phyloP scores from a whole-genome alignment of 2,329 filamentous ascomycete genomes.

The Harringtonia lauricola region DNA sequence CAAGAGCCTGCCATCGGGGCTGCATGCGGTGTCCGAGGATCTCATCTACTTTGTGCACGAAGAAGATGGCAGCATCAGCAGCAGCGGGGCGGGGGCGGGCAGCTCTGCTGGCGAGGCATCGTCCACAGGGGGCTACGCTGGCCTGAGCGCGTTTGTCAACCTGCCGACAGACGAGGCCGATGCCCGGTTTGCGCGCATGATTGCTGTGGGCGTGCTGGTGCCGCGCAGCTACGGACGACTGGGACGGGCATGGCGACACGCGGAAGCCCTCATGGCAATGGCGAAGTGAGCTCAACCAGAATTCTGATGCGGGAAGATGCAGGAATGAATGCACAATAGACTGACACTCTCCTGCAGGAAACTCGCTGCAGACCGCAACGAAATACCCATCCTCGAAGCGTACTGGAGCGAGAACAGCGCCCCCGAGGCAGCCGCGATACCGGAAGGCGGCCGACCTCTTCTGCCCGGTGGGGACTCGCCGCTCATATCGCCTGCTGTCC shows the following conservation, averaged over 20 bases:
- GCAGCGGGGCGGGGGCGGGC: constrained; percentile 17
- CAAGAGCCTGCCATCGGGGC: constrained; percentile 86
- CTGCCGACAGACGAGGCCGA: constrained; percentile 63
- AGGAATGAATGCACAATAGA: not conserved
- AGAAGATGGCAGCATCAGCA: constrained; percentile 17
- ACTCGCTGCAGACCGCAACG: constrained; percentile 53
- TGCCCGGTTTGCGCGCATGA: constrained; percentile 81
- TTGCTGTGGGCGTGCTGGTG: constrained; percentile 82
- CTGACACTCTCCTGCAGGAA: constrained; percentile 24
- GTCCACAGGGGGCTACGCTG: constrained; percentile 51
- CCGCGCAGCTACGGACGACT: constrained; percentile 75
- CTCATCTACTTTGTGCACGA: constrained; percentile 90
- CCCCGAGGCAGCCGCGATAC: not conserved
- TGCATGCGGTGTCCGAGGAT: constrained; percentile 82
- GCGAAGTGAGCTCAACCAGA: constrained; percentile 43
- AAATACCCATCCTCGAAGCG: constrained; percentile 55
- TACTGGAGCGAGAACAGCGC: constrained; percentile 63
- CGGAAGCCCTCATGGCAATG: constrained; percentile 61
- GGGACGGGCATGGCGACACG: constrained; percentile 83
- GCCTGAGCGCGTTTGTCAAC: constrained; percentile 86
- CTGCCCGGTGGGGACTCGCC: constrained; percentile 33
- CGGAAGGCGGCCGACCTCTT: constrained; percentile 16
- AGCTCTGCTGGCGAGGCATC: not conserved
- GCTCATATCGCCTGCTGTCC: constrained; percentile 34
- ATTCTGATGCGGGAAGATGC: not conserved